phyloP scores from a whole-genome alignment of 2,329 filamentous ascomycete genomes.

The Shiraia sp. region DNA sequence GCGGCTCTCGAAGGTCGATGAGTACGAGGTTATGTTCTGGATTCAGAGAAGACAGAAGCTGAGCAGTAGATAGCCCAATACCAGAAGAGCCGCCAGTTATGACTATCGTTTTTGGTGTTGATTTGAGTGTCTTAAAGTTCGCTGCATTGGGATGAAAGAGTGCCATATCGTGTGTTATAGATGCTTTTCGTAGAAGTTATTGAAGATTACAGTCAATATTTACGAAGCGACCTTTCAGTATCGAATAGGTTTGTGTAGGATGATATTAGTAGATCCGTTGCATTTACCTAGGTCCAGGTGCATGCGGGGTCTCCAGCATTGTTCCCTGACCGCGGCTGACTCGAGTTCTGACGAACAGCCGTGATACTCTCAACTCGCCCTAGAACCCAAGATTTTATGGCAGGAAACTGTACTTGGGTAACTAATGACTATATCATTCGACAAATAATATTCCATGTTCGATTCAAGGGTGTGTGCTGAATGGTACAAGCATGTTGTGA shows the following conservation, averaged over 20 bases:
- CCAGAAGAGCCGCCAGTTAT: conserved; percentile 48
- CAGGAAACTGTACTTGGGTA: no score
- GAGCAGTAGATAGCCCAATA: conserved; percentile 48
- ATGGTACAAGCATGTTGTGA: no score
- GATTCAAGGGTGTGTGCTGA: no score
- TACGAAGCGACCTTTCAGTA: no score
- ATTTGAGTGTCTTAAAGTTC: conserved; percentile 23
- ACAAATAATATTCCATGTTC: no score
- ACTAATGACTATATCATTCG: no score
- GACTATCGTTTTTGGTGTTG: conserved; percentile 37
- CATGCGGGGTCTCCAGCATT: conserved; percentile 8
- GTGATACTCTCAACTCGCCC: no score
- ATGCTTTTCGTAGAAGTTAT: neutral
- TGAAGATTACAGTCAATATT: neutral
- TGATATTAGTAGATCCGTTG: neutral
- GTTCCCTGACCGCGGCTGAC: neutral
- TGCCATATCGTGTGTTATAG: conserved; percentile 16
- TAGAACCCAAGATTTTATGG: no score
- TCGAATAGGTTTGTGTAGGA: neutral
- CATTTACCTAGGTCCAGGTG: conserved; percentile 16
- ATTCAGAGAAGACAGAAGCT: conserved; percentile 44
- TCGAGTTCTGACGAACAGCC: neutral
- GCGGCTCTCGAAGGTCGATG: conserved; percentile 45
- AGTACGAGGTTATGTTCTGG: conserved; percentile 48
- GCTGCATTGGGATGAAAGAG: conserved; percentile 28